phyloP scores from a whole-genome alignment of 352 stramenopile genomes.

The Globisporangium barbulae region DNA sequence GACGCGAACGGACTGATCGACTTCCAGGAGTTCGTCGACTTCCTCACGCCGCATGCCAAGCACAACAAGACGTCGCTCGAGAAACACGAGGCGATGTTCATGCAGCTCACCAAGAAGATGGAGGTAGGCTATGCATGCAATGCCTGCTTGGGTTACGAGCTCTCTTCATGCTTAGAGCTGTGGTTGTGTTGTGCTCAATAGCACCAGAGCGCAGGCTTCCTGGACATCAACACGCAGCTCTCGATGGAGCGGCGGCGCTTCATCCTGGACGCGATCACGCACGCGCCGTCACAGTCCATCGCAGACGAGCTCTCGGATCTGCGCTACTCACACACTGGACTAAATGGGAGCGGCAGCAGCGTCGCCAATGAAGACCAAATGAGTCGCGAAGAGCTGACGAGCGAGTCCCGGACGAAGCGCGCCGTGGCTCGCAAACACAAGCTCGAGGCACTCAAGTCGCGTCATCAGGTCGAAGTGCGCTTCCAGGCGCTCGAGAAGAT shows the following conservation, averaged over 20 bases:
- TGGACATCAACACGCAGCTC: conserved; percentile 77
- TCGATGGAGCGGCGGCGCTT: conserved; percentile 72
- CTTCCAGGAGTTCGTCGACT: conserved; percentile 77
- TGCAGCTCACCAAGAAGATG: conserved; percentile 78
- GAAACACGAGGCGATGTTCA: conserved; percentile 70
- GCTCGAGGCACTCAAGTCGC: conserved; percentile 41
- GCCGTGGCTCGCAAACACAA: conserved; percentile 41
- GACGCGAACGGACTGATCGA: conserved; percentile 74
- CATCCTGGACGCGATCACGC: conserved; percentile 72
- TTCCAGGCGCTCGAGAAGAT: conserved; percentile 61
- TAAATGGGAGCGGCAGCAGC: neutral
- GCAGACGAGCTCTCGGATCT: conserved; percentile 51
- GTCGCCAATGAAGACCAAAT: neutral
- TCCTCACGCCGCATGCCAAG: conserved; percentile 57
- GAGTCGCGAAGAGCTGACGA: neutral
- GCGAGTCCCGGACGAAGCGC: conserved; percentile 23
- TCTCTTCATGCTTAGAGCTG: neutral
- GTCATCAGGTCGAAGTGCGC: conserved; percentile 51
- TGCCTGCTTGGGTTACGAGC: no score
- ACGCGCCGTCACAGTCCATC: conserved; percentile 43
- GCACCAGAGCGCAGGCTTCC: conserved; percentile 65
- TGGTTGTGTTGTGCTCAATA: conserved; percentile 12
- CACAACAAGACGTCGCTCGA: conserved; percentile 38
- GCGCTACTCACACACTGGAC: conserved; percentile 20
- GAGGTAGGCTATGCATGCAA: conserved; percentile 29